Percentiles rank a stretch among this genome's conserved stretches.
Evolutionary conservation across 768 basidiomycete genomes (phyloP).

Genomic region (Naganishia randhawae): DNA sequence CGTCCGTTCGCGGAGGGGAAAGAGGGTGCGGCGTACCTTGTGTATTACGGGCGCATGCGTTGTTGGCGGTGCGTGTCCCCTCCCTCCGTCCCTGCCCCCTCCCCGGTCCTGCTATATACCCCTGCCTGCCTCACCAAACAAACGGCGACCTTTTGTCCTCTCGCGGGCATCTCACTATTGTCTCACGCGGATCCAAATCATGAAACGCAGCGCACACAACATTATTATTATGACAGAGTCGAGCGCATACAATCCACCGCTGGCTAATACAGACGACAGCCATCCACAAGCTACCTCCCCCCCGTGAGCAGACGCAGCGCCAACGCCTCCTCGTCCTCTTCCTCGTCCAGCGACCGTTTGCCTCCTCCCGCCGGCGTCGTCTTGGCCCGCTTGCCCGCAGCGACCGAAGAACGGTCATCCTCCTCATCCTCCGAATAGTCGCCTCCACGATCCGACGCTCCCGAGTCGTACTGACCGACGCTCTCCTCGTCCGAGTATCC

Average conservation of each 20-base stretch:
- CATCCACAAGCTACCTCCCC: slow-evolving; percentile 4
- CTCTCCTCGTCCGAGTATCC: slow-evolving; percentile 62
- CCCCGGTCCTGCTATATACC: background rate
- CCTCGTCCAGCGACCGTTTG: slow-evolving; percentile 31
- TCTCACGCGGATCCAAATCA: slow-evolving; percentile 4
- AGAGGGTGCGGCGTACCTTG: no score
- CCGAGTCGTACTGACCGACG: slow-evolving; percentile 65
- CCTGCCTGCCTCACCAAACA: background rate
- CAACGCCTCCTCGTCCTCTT: slow-evolving; percentile 63
- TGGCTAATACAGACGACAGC: background rate
- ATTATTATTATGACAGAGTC: background rate
- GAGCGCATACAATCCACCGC: background rate
- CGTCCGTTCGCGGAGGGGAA: no score
- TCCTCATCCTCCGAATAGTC: background rate
- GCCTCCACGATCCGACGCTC: slow-evolving; percentile 46
- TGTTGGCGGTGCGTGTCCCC: background rate
- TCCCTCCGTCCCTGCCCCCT: background rate
- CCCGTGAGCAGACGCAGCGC: slow-evolving; percentile 59
- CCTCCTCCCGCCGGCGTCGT: slow-evolving; percentile 9
- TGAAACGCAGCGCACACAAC: no score
- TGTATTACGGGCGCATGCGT: no score
- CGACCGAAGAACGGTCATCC: slow-evolving; percentile 39
- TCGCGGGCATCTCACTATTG: background rate
- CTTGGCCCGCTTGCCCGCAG: slow-evolving; percentile 34
- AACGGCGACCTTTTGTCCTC: background rate